Percentiles rank a stretch among this genome's conserved stretches.
Evolutionary conservation across 2,329 filamentous ascomycete genomes (phyloP).

Genomic region (Scytalidium sp.): DNA sequence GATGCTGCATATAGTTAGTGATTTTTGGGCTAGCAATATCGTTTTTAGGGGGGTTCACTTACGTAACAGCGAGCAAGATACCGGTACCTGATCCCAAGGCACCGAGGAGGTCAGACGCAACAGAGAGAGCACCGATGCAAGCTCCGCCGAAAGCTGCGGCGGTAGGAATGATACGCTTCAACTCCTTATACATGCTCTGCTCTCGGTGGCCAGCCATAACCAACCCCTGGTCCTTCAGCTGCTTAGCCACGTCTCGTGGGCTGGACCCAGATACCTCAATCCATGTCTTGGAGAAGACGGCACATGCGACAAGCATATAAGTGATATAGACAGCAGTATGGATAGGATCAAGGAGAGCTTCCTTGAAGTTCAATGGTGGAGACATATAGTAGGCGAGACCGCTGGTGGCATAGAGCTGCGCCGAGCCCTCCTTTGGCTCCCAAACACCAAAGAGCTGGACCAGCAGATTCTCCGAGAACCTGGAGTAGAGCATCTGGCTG

Average conservation of each 20-base stretch:
- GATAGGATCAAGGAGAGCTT: conserved; percentile 93
- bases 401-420: conserved; percentile 89
- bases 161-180: conserved; percentile 98
- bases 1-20: conserved; percentile 59
- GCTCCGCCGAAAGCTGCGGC: conserved; percentile 98
- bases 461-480: conserved; percentile 97
- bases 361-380: conserved; percentile 94
- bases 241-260: conserved; percentile 97
- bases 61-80: conserved; percentile 98
- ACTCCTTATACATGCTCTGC: conserved; percentile 99
- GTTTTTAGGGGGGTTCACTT: conserved; percentile 45
- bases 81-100: conserved; percentile 95
- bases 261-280: conserved; percentile 98
- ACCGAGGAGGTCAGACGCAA: conserved; percentile 91
- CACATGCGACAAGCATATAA: conserved; percentile 98
- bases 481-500: conserved; percentile 98
- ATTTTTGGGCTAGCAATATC: conserved; percentile 27
- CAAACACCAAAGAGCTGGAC: conserved; percentile 97
- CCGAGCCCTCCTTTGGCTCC: conserved; percentile 94
- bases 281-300: conserved; percentile 99
- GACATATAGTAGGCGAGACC: conserved; percentile 99
- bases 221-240: conserved; percentile 98
- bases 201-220: conserved; percentile 99
- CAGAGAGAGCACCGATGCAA: conserved; percentile 96
- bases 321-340: conserved; percentile 93